Percentiles rank a stretch among this genome's conserved stretches.
Evolutionary conservation across 73 alveolate genomes (phyloP).

Genomic region (Symbiodinium pilosum): DNA sequence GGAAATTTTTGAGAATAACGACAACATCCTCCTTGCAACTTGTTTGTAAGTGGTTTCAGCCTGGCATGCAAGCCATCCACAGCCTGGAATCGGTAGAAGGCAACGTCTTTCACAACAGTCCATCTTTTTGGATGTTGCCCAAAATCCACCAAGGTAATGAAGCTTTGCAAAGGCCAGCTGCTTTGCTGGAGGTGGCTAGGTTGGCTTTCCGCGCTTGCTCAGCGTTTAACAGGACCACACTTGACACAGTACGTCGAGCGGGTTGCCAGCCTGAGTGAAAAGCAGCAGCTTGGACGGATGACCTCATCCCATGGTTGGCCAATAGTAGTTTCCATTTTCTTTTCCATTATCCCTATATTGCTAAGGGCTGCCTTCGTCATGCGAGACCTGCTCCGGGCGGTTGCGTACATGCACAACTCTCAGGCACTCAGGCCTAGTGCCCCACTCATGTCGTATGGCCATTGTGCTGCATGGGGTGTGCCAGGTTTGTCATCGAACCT

Average conservation of each 20-base stretch:
- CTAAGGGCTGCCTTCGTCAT: conserved; percentile 70
- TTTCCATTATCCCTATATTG: not conserved
- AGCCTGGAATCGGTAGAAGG: not conserved
- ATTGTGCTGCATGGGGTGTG: not conserved
- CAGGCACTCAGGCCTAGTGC: not conserved
- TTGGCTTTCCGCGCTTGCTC: not conserved
- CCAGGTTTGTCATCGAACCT: conserved; percentile 9
- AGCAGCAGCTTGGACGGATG: conserved; percentile 29
- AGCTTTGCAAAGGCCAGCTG: conserved; percentile 31
- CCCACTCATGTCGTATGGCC: not conserved
- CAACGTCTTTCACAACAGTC: too few species aligned
- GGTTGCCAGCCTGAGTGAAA: conserved; percentile 76
- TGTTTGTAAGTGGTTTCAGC: too few species aligned
- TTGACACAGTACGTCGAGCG: conserved; percentile 66
- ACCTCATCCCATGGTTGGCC: too few species aligned
- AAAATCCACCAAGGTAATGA: conserved; percentile 19
- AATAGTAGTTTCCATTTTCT: too few species aligned
- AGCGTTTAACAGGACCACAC: conserved; percentile 39
- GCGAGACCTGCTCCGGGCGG: conserved; percentile 74
- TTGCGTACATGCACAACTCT: conserved; percentile 84
- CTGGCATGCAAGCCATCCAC: not conserved
- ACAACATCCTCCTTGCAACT: conserved; percentile 13
- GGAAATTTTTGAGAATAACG: conserved; percentile 73
- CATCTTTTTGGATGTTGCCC: too few species aligned
- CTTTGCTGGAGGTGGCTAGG: not conserved